A percentile compares a stretch with the other conserved stretches of the same genome.
Evolutionary conservation across 441 rosid genomes (phyloP).

Genomic region (Euphorbia schlechtendalii): DNA sequence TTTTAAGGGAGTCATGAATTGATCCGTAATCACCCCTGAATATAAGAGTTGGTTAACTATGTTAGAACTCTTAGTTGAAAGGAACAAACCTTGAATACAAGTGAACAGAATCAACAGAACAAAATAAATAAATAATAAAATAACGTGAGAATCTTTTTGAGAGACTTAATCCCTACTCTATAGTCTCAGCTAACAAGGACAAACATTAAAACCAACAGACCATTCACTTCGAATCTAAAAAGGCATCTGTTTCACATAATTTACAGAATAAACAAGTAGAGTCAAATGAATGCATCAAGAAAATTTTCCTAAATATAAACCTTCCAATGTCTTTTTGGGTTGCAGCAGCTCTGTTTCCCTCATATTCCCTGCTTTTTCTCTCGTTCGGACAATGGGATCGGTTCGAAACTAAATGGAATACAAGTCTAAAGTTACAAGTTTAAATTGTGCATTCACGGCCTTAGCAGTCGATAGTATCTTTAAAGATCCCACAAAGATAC

Average conservation of each 20-base stretch:
- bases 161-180: neutral
- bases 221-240: slow-evolving; percentile 10
- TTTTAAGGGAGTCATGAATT: too few relatives aligned
- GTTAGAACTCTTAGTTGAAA: too few relatives aligned
- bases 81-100: too few relatives aligned
- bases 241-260: slow-evolving; percentile 20
- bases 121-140: neutral
- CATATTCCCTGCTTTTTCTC: slow-evolving; percentile 20
- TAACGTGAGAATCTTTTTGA: neutral
- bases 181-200: too few relatives aligned
- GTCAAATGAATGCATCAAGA: slow-evolving; percentile 17
- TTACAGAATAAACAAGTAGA: slow-evolving; percentile 22
- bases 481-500: slow-evolving; percentile 10
- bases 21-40: too few relatives aligned
- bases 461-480: slow-evolving; percentile 20
- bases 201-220: slow-evolving; percentile 6
- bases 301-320: slow-evolving; percentile 20
- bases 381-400: neutral
- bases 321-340: slow-evolving; percentile 16
- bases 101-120: too few relatives aligned
- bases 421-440: slow-evolving; percentile 28
- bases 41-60: too few relatives aligned
- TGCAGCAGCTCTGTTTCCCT: slow-evolving; percentile 17
- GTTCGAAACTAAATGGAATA: slow-evolving; percentile 24
- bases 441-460: slow-evolving; percentile 33